These are phyloP conservation scores for Skeletonema menzelii DNA, from an alignment of 108 stramenopile species.

Conservation along the genomic window DNA sequence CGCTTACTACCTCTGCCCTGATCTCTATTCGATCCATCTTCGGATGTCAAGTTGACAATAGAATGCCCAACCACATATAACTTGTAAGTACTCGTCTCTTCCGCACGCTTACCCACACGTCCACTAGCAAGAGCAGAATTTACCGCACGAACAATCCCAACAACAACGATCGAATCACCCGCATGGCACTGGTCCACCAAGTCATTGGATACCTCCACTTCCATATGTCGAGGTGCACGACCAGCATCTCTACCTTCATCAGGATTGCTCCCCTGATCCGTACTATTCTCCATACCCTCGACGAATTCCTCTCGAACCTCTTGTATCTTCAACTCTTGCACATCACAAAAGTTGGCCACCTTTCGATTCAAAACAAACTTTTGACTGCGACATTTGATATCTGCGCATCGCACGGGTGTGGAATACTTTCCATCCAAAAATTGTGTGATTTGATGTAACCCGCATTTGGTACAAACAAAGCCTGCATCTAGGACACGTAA, in stretches of 20 bases:
- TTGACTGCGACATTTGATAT: slow-evolving; percentile 55
- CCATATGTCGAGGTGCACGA: slow-evolving; percentile 84
- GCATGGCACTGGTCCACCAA: slow-evolving; percentile 94
- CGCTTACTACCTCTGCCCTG: slow-evolving; percentile 12
- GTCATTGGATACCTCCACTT: slow-evolving; percentile 85
- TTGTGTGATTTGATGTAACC: slow-evolving; percentile 45
- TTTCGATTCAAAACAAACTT: slow-evolving; percentile 71
- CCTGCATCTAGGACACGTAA: slow-evolving; percentile 70
- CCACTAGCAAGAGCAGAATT: slow-evolving; percentile 89
- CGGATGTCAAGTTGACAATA: slow-evolving; percentile 68
- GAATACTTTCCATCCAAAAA: slow-evolving; percentile 74
- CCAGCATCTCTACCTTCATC: slow-evolving; percentile 61
- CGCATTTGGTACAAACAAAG: slow-evolving; percentile 90
- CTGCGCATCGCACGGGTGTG: slow-evolving; percentile 74
- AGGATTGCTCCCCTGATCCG: background rate
- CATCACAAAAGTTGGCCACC: slow-evolving; percentile 88
- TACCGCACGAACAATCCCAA: slow-evolving; percentile 84
- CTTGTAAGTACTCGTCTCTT: slow-evolving; percentile 85
- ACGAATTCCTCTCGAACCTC: slow-evolving; percentile 85
- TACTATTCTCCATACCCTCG: slow-evolving; percentile 7
- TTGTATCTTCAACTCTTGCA: slow-evolving; percentile 92
- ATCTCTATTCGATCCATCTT: slow-evolving; percentile 40
- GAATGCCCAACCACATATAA: slow-evolving; percentile 90
- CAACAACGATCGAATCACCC: slow-evolving; percentile 93
- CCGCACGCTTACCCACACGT: slow-evolving; percentile 78